Base-by-base conservation (phyloP, 78 protist genomes). In the Planoprotostelium fungivorum region DNA sequence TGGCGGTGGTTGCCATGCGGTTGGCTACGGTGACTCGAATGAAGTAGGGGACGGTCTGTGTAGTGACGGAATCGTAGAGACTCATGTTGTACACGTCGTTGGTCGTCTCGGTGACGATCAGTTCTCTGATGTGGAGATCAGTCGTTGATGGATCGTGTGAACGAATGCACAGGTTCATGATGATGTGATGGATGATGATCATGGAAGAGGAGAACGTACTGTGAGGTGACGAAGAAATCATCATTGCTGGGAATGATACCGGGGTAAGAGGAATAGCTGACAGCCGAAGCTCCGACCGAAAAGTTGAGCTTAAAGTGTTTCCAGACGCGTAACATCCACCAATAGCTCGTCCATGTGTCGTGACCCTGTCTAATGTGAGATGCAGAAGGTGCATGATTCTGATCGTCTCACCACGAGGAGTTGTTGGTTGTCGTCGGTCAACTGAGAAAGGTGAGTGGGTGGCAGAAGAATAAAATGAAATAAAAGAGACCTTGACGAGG, bases 31-130 rank as follows among this genome's bases (percentile, higher is more conserved):
- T 38, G n/a, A 88, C 92, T 38, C 98, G 85, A 0, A 95, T 86
- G 92, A 94, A 96, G 83, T 84, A 84, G 1, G 88, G 63, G 16
- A 94, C 36, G 29, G 95, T 38, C 1, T 89, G 36, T n/a, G 95
- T 89, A 1, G 85, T 86, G 0, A 94, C 63, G 35, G 36, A 23
- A 28, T 84, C 36, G 37, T 39, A 93, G 9, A 96, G 1, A 28
- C 94, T 34, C 29, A 63, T 63, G 84, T 94, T 96, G 34, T 88
- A n/a, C 31, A 93, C 86, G 28, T 28, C 34, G 38, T 92, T 84
- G 34, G 97, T 96, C 16, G 96, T 94, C 86, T 94, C 95, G 37
- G 63, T 90, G 29, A 93, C 85, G 9, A 88, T 90, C 86, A 93
- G 36, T 1, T 89, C 1, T 1, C 91, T 38, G 35, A 88, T n/a